A percentile compares a stretch with the other conserved stretches of the same genome.
Conservation (phyloP, 1,284 basidiomycete genomes). For the Ceratobasidium sp. region DNA sequence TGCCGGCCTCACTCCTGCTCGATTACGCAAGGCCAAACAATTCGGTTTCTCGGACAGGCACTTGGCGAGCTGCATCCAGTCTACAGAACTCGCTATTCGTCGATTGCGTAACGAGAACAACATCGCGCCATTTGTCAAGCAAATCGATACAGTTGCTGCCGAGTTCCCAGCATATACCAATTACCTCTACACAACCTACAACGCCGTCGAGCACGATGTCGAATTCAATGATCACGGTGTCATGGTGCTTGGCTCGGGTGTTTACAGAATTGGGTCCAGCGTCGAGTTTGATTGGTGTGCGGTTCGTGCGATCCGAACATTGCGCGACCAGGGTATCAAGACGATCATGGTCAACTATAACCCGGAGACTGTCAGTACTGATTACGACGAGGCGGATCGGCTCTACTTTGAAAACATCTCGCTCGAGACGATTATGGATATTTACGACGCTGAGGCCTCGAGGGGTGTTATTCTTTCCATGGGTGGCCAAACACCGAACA, state of each 20-base stretch:
- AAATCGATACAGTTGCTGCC: slow-evolving; percentile 98
- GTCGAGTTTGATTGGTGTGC: slow-evolving; percentile 99
- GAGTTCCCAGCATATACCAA: slow-evolving; percentile 99
- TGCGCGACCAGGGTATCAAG: slow-evolving; percentile 92
- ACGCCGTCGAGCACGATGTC: slow-evolving; percentile 91
- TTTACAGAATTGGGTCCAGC: slow-evolving; percentile 97
- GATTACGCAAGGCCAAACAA: slow-evolving; percentile 89
- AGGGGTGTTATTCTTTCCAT: slow-evolving; percentile 95
- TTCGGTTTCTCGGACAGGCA: slow-evolving; percentile 96
- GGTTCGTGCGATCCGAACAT: slow-evolving; percentile 93
- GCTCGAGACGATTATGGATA: slow-evolving; percentile 95
- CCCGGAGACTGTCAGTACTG: slow-evolving; percentile 98
- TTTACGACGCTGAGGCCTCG: slow-evolving; percentile 91
- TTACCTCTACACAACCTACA: slow-evolving; percentile 98
- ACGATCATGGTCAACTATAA: slow-evolving; percentile 99
- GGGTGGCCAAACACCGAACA: slow-evolving; percentile 99
- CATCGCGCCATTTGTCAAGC: slow-evolving; percentile 94
- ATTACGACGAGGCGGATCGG: slow-evolving; percentile 98
- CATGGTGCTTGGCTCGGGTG: slow-evolving; percentile 97
- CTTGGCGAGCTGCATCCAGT: slow-evolving; percentile 79
- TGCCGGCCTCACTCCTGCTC: slow-evolving; percentile 60
- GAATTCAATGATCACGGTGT: slow-evolving; percentile 90
- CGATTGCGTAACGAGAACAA: slow-evolving; percentile 83
- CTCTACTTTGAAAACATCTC: slow-evolving; percentile 99
- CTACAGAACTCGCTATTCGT: slow-evolving; percentile 89